Evolutionary conservation across 2,329 filamentous ascomycete species (phyloP).

Genomic region (Hypoxylon rubiginosum): DNA sequence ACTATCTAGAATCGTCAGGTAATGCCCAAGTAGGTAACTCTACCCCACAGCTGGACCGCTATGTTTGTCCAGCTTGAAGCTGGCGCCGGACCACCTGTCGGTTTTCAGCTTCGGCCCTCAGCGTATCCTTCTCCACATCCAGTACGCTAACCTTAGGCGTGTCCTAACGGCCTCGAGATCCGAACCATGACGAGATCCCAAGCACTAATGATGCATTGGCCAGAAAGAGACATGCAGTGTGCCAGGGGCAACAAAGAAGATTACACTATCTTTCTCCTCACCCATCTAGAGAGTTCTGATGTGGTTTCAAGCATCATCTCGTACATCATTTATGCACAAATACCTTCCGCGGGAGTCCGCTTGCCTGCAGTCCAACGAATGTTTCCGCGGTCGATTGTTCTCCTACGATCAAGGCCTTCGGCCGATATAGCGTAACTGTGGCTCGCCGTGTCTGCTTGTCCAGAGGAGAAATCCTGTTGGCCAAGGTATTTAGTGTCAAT

Average conservation of each 20-base stretch:
- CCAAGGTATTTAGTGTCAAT: constrained; percentile 33
- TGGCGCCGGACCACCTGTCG: constrained; percentile 19
- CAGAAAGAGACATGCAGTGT: constrained; percentile 23
- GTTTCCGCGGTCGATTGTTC: constrained; percentile 7
- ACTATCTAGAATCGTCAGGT: constrained; percentile 6
- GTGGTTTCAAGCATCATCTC: neutral
- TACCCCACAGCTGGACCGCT: constrained; percentile 7
- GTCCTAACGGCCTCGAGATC: constrained; percentile 12
- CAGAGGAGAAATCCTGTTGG: constrained; percentile 22
- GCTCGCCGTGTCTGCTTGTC: constrained; percentile 12
- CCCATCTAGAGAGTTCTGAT: neutral
- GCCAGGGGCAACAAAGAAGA: constrained; percentile 23
- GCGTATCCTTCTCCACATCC: constrained; percentile 20
- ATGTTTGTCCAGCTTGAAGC: constrained; percentile 14
- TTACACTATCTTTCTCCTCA: constrained; percentile 1
- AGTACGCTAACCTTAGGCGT: constrained; percentile 11
- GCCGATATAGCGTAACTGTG: constrained; percentile 10
- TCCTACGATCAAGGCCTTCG: constrained; percentile 10
- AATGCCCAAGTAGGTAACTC: neutral
- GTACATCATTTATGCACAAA: neutral
- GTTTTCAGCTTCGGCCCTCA: constrained; percentile 22
- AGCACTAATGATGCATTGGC: constrained; percentile 15
- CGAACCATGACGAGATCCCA: constrained; percentile 20
- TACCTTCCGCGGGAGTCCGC: neutral
- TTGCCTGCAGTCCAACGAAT: neutral